These are phyloP conservation scores for Moniliophthora roreri DNA, from an alignment of 1,284 basidiomycete genomes.

Conservation along the genomic window DNA sequence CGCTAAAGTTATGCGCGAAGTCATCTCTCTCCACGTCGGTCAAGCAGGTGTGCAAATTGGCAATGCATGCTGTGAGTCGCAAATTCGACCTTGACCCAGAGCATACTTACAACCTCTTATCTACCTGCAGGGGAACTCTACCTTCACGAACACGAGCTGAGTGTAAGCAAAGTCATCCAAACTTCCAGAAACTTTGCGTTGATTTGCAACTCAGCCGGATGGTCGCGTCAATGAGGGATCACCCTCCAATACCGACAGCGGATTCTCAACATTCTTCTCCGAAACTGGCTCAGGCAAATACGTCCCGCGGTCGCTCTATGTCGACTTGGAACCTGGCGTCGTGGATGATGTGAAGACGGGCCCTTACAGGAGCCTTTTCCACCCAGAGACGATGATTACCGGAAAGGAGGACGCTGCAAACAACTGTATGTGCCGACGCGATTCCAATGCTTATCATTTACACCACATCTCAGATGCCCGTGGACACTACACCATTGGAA, in stretches of 20 bases:
- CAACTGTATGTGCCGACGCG: constrained; percentile 73
- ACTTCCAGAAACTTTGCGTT: constrained; percentile 5
- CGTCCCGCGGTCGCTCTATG: constrained; percentile 96
- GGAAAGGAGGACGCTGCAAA: constrained; percentile 99
- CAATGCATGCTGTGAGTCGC: constrained; percentile 84
- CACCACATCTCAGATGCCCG: constrained; percentile 74
- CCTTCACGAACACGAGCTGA: constrained; percentile 96
- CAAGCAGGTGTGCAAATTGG: constrained; percentile 96
- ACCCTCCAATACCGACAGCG: constrained; percentile 77
- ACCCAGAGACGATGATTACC: constrained; percentile 98
- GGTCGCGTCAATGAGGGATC: constrained; percentile 74
- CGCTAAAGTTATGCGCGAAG: constrained; percentile 68
- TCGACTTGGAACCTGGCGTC: constrained; percentile 94
- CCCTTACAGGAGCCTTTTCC: constrained; percentile 93
- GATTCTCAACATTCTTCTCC: constrained; percentile 96
- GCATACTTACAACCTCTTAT: neutral
- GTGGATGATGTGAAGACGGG: constrained; percentile 97
- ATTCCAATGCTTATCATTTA: constrained; percentile 9
- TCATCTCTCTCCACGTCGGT: constrained; percentile 91
- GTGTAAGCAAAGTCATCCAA: constrained; percentile 52
- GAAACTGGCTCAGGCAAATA: constrained; percentile 94
- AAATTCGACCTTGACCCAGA: constrained; percentile 10
- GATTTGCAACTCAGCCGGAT: constrained; percentile 58
- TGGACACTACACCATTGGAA: constrained; percentile 98
- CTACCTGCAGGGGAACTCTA: constrained; percentile 86